These are phyloP conservation scores for Karstenula rhodostoma DNA, from an alignment of 2,329 filamentous ascomycete species.

Conservation along the genomic window DNA sequence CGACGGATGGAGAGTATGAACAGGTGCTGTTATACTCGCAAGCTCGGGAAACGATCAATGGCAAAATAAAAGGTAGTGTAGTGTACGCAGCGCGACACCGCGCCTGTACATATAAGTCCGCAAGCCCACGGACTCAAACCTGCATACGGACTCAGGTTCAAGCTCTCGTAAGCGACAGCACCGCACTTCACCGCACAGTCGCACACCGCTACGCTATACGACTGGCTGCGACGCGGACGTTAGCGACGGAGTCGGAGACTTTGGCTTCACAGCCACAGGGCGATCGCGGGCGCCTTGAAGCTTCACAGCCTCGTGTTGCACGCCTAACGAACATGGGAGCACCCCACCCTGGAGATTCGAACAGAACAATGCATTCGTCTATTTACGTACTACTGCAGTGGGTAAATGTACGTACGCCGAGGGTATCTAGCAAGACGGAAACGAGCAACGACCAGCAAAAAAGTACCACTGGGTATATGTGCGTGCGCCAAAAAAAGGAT, in stretches of 20 bases:
- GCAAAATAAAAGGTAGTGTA: neutral
- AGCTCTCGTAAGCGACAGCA: neutral
- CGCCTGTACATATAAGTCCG: neutral
- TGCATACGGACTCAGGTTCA: no score
- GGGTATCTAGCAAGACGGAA: conserved; percentile 11
- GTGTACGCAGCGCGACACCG: neutral
- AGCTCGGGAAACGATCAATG: neutral
- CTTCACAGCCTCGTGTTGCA: conserved; percentile 1
- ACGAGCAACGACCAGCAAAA: neutral
- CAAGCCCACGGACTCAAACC: neutral
- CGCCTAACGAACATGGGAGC: neutral
- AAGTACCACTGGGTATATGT: conserved; percentile 13
- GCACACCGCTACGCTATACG: neutral
- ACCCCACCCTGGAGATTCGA: no score
- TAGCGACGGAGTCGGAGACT: neutral
- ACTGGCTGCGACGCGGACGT: neutral
- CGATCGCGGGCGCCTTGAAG: neutral
- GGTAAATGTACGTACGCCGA: neutral
- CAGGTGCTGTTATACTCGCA: neutral
- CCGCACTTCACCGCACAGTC: neutral
- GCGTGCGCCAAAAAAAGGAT: neutral
- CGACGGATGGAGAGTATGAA: no score
- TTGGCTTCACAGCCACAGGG: neutral
- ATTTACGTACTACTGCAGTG: neutral
- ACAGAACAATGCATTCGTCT: no score